Conservation (phyloP, 2,329 filamentous ascomycete genomes). For the Fusarium annulatum region DNA sequence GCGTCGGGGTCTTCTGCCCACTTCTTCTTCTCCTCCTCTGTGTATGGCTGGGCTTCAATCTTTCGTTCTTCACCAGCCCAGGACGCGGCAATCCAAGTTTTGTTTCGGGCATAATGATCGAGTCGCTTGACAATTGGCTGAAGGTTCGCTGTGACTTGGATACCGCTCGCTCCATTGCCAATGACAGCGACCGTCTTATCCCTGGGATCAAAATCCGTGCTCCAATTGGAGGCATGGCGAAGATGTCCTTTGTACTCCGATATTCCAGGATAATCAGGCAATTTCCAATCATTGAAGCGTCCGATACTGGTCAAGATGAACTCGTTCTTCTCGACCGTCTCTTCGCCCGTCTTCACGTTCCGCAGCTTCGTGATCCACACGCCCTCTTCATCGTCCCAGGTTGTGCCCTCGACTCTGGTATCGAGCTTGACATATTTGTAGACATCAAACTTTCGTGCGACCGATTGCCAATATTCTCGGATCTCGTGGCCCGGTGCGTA, state of each 20-base stretch:
- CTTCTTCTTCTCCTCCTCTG: slow-evolving; percentile 64
- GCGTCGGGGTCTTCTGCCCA: slow-evolving; percentile 67
- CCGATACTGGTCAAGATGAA: slow-evolving; percentile 73
- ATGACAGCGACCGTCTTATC: slow-evolving; percentile 68
- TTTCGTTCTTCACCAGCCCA: slow-evolving; percentile 67
- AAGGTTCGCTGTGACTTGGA: slow-evolving; percentile 66
- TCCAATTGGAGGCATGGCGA: slow-evolving; percentile 71
- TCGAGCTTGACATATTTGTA: slow-evolving; percentile 67
- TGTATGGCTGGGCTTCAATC: slow-evolving; percentile 65
- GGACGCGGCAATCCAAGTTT: slow-evolving; percentile 74
- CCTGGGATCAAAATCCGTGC: slow-evolving; percentile 59
- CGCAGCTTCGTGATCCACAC: slow-evolving; percentile 66
- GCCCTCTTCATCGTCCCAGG: slow-evolving; percentile 64
- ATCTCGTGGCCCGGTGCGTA: slow-evolving; percentile 77
- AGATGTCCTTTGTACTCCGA: slow-evolving; percentile 65
- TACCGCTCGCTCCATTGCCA: slow-evolving; percentile 71
- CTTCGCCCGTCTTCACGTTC: slow-evolving; percentile 52
- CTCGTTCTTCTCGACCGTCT: slow-evolving; percentile 63
- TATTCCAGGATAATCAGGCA: slow-evolving; percentile 70
- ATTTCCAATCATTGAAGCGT: slow-evolving; percentile 72
- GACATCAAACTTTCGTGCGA: slow-evolving; percentile 73
- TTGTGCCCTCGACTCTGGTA: slow-evolving; percentile 64
- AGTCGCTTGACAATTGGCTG: slow-evolving; percentile 61
- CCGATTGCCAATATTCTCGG: slow-evolving; percentile 70
- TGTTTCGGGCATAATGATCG: slow-evolving; percentile 73